Evolutionary conservation across 1,284 basidiomycete genomes (phyloP).

Genomic region (Ustilago esculenta): DNA sequence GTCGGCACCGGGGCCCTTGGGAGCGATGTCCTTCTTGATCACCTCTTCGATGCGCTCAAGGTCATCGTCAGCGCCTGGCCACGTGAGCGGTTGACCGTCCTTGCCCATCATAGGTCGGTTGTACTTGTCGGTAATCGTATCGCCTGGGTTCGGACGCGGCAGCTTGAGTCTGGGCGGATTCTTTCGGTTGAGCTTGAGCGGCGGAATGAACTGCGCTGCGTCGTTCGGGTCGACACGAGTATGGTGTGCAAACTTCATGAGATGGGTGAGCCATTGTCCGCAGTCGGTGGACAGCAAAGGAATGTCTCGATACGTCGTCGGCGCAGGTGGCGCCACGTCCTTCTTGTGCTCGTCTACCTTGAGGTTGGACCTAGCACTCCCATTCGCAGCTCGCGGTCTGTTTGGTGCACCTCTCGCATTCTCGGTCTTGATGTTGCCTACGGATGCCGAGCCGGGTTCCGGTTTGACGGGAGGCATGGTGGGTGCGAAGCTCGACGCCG

Average conservation of each 20-base stretch:
- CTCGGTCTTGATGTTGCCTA: conserved; percentile 31
- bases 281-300: conserved; percentile 58
- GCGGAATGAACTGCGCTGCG: conserved; percentile 55
- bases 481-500: no score
- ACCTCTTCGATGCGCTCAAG: conserved; percentile 49
- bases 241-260: conserved; percentile 64
- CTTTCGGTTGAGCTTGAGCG: conserved; percentile 66
- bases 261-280: conserved; percentile 51
- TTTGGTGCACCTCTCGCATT: conserved; percentile 12
- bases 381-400: conserved; percentile 25
- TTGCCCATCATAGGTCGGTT: conserved; percentile 55
- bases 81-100: conserved; percentile 54
- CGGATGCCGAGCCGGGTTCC: conserved; percentile 24
- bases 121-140: conserved; percentile 57
- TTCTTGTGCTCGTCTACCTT: conserved; percentile 34
- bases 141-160: conserved; percentile 56
- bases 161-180: conserved; percentile 62
- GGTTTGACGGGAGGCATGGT: conserved; percentile 48
- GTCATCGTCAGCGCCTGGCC: conserved; percentile 52
- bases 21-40: conserved; percentile 31
- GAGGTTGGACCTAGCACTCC: conserved; percentile 17
- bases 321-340: conserved; percentile 38
- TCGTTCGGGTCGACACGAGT: conserved; percentile 60
- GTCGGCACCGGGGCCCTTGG: conserved; percentile 44
- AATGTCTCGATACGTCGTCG: conserved; percentile 63